A percentile compares a stretch with the other conserved stretches of the same genome.
phyloP scores from a whole-genome alignment of 208 protist genomes.

The Wallacemonas sp. region DNA sequence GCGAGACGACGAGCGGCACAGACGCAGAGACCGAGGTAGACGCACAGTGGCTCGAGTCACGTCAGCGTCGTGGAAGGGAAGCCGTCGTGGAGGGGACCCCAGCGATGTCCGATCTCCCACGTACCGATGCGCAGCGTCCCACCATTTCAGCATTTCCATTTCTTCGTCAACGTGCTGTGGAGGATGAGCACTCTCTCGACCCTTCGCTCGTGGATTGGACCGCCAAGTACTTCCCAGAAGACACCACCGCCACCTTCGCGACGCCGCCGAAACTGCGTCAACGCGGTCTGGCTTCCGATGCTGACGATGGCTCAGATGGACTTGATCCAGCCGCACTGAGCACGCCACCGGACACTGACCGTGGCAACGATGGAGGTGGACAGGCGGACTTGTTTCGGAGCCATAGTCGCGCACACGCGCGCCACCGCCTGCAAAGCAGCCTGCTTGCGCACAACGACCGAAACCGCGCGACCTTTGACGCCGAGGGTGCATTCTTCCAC shows the following conservation, averaged over 20 bases:
- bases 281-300: not conserved
- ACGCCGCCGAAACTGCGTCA: conserved; percentile 64
- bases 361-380: not conserved
- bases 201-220: conserved; percentile 90
- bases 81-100: conserved; percentile 55
- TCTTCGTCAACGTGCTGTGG: conserved; percentile 75
- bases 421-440: conserved; percentile 64
- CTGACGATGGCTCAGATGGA: not conserved
- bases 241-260: conserved; percentile 65
- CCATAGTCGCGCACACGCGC: conserved; percentile 30
- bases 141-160: conserved; percentile 81
- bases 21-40: conserved; percentile 21
- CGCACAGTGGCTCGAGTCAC: conserved; percentile 28
- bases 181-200: conserved; percentile 70
- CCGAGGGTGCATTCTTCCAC: conserved; percentile 86
- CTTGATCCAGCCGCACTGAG: not conserved
- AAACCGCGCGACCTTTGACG: conserved; percentile 82
- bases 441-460: conserved; percentile 75
- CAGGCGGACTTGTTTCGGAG: not conserved
- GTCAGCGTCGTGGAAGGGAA: conserved; percentile 49
- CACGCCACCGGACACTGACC: not conserved
- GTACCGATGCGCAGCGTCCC: conserved; percentile 11
- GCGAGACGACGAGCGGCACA: not conserved
- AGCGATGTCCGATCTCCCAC: conserved; percentile 51
- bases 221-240: conserved; percentile 88